Conservation (phyloP, 1,139 yeast genomes). For the Candida mesenterica region DNA sequence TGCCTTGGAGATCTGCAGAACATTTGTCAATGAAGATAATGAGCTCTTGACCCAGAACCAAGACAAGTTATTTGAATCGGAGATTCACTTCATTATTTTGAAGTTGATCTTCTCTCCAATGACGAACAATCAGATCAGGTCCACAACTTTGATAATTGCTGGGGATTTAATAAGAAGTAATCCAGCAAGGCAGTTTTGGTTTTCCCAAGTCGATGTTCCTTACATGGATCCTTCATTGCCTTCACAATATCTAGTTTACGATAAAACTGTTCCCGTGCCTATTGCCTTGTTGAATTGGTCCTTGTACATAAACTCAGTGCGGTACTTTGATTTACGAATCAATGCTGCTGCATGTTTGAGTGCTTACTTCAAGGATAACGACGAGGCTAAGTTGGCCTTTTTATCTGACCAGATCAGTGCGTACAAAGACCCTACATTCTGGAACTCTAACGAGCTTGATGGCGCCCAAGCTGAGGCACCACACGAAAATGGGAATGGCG, state of each 20-base stretch:
- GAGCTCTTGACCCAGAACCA: slow-evolving; percentile 66
- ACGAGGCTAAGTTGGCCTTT: slow-evolving; percentile 60
- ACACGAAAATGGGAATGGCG: slow-evolving; percentile 7
- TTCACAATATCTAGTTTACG: slow-evolving; percentile 35
- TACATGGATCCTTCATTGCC: slow-evolving; percentile 83
- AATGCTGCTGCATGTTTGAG: slow-evolving; percentile 67
- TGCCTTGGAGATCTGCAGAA: slow-evolving; percentile 68
- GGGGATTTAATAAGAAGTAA: slow-evolving; percentile 75
- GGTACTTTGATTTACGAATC: slow-evolving; percentile 74
- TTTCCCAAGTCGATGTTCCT: slow-evolving; percentile 87
- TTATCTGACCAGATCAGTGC: slow-evolving; percentile 61
- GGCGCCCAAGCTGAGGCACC: slow-evolving; percentile 4
- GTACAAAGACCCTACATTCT: slow-evolving; percentile 32
- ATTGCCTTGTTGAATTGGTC: slow-evolving; percentile 82
- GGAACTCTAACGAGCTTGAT: slow-evolving; percentile 12
- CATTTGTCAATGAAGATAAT: slow-evolving; percentile 74
- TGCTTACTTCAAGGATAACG: slow-evolving; percentile 66
- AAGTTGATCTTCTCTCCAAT: slow-evolving; percentile 65
- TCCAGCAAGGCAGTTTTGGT: slow-evolving; percentile 60
- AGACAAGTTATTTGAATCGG: slow-evolving; percentile 55
- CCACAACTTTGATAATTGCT: slow-evolving; percentile 66
- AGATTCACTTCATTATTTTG: slow-evolving; percentile 63
- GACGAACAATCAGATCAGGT: slow-evolving; percentile 63
- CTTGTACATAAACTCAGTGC: slow-evolving; percentile 73
- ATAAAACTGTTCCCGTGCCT: slow-evolving; percentile 58